phyloP scores from a whole-genome alignment of 2,329 filamentous ascomycete genomes.

The Monilinia vaccinii-corymbosi region DNA sequence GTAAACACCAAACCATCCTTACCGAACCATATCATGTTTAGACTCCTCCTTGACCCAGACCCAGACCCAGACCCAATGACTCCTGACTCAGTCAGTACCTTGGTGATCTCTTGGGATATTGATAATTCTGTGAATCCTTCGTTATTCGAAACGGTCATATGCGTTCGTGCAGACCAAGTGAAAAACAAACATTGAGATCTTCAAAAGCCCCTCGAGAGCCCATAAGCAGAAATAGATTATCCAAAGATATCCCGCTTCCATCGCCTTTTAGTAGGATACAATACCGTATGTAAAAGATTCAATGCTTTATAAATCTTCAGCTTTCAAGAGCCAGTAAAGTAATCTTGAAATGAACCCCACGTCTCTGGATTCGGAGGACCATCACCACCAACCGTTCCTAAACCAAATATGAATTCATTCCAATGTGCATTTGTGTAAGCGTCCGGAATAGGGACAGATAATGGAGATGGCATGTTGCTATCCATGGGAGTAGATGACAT shows the following conservation, averaged over 20 bases:
- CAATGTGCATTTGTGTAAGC: conserved; percentile 6
- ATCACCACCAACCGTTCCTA: neutral
- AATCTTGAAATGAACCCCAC: neutral
- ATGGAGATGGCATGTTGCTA: neutral
- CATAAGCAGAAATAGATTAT: neutral
- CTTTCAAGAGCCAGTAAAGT: neutral
- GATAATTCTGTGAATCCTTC: neutral
- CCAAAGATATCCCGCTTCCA: neutral
- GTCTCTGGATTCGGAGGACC: neutral
- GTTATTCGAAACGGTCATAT: neutral
- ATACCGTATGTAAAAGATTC: neutral
- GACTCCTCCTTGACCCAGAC: neutral
- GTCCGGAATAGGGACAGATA: neutral
- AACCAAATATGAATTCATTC: conserved; percentile 7
- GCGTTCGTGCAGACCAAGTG: neutral
- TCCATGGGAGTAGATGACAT: neutral
- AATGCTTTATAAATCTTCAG: neutral
- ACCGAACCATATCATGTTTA: neutral
- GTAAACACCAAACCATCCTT: neutral
- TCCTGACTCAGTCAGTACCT: no score
- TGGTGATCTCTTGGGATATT: neutral
- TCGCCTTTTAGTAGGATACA: neutral
- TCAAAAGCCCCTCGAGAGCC: no score
- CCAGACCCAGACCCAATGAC: neutral
- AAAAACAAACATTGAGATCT: no score